Conservation (phyloP, 192 early-diverging fungal species). For the Pecoramyces ruminantium region DNA sequence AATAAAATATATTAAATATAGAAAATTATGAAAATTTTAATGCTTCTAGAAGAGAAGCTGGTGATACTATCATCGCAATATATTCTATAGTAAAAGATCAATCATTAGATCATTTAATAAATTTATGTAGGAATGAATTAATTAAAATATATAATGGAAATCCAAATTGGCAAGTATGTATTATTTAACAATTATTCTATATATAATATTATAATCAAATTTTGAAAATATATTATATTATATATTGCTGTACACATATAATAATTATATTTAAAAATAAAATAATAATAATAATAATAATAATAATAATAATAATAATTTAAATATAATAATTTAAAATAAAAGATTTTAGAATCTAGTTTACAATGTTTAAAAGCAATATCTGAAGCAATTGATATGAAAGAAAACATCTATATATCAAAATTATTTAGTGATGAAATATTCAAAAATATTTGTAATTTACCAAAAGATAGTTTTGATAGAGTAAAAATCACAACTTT, state of each 20-base stretch:
- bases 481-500: neutral
- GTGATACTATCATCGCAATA: neutral
- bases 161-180: neutral
- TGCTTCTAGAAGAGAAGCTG: neutral
- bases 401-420: neutral
- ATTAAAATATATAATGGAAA: neutral
- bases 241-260: too few relatives aligned
- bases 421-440: neutral
- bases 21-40: neutral
- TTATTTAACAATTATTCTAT: too few relatives aligned
- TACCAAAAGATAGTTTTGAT: neutral
- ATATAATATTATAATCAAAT: too few relatives aligned
- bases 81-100: neutral
- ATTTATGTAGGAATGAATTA: neutral
- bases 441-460: neutral
- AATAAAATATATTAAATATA: neutral
- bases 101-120: neutral
- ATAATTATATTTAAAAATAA: neutral
- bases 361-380: neutral
- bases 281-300: too few relatives aligned
- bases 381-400: neutral
- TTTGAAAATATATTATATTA: too few relatives aligned
- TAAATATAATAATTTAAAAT: neutral
- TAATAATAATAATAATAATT: too few relatives aligned
- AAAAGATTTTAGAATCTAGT: neutral